Base-by-base conservation (phyloP, 139 green algal genomes). In the Gonium pectorale region DNA sequence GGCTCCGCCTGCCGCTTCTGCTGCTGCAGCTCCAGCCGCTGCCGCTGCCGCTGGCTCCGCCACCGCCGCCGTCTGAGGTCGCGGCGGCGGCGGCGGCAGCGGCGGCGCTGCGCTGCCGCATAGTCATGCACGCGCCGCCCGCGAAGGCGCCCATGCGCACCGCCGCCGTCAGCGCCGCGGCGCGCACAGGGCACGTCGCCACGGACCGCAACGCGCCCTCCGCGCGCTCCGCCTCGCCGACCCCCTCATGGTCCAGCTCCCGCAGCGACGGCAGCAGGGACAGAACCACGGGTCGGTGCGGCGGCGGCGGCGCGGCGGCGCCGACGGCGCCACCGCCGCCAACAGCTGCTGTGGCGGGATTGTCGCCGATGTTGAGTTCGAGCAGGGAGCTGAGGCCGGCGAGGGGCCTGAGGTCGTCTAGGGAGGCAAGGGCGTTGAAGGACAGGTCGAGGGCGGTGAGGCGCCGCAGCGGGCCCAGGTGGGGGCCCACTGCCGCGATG, bases 391-490 rank as follows among this genome's bases (percentile, higher is more conserved):
- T 63, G 33, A 67, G n/a, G 33, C 26, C 24, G 38, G 40, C 21
- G 24, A 84, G 62, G 0, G 41, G 38, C 51, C 31, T 62, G 2
- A 84, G 21, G 21, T 41, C 43, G 27, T 60, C 62, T 44, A 67
- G 19, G 11, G 62, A 66, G 13, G 41, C 33, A 17, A 83, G 40
- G 40, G 9, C 31, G 41, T 83, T 83, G 38, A 83, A 73, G n/a
- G 77, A 73, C 19, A 83, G 77, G 62, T 83, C 77, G 2, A 83
- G n/a, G 37, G 1, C 49, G 41, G 77, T 69, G 9, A 83, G 77
- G 62, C 54, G 77, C 7, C 24, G 15, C 60, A 73, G 31, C 11
- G 60, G 41, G 7, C 60, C 43, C 22, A 73, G 43, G n/a, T n/a
- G n/a, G 11, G 41, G 8, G 60, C 60, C 31, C 6, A 83, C 17